phyloP scores from a whole-genome alignment of 2,329 filamentous ascomycete species.

The Penicillium occitanis region DNA sequence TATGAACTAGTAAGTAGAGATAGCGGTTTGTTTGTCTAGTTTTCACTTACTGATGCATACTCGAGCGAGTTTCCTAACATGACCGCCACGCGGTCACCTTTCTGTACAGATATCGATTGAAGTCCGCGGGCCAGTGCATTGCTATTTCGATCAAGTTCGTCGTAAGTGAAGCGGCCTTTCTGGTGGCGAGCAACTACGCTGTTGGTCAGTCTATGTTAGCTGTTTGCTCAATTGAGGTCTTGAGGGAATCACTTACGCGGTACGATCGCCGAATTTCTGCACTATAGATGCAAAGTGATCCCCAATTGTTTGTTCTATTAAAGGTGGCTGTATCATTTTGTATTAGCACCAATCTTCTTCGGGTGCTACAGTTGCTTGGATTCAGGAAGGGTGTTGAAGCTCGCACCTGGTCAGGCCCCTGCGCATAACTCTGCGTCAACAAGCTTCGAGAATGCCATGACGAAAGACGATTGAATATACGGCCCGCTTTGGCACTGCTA shows the following conservation, averaged over 20 bases:
- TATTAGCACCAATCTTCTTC: background rate
- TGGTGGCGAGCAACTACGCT: slow-evolving; percentile 64
- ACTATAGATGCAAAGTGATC: slow-evolving; percentile 49
- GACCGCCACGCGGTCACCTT: slow-evolving; percentile 81
- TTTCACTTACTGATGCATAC: slow-evolving; percentile 65
- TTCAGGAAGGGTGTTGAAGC: background rate
- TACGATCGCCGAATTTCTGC: slow-evolving; percentile 44
- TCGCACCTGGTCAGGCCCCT: slow-evolving; percentile 33
- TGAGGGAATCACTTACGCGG: slow-evolving; percentile 40
- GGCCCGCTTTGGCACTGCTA: background rate
- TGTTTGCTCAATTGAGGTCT: background rate
- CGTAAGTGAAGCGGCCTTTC: slow-evolving; percentile 67
- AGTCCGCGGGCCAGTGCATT: slow-evolving; percentile 74
- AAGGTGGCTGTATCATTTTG: slow-evolving; percentile 38
- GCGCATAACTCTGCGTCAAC: slow-evolving; percentile 33
- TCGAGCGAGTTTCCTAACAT: slow-evolving; percentile 83
- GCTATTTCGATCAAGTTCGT: slow-evolving; percentile 70
- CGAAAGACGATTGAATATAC: background rate
- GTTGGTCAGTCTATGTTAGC: background rate
- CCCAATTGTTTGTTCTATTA: slow-evolving; percentile 49
- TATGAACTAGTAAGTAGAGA: slow-evolving; percentile 22
- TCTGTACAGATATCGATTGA: slow-evolving; percentile 67
- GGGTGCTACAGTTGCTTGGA: background rate
- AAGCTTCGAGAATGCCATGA: slow-evolving; percentile 23
- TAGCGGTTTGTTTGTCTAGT: background rate